Percentiles rank a stretch among this genome's conserved stretches.
Conservation (phyloP, 371 early-diverging fungal genomes). For the Rhizopus stolonifer region DNA sequence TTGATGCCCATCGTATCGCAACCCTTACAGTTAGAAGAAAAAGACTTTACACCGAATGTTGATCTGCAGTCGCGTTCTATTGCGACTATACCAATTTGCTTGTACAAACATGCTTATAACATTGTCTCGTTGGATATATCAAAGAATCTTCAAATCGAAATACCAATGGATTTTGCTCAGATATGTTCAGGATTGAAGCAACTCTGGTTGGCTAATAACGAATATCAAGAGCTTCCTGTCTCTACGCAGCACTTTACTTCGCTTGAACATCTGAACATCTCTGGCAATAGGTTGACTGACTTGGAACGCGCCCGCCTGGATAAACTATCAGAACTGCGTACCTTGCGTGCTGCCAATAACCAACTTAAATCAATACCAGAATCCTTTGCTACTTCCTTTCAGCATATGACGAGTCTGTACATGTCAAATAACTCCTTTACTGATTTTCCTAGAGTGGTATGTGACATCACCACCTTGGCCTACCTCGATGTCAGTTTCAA, state of each 20-base stretch:
- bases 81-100: conserved; percentile 74
- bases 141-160: conserved; percentile 68
- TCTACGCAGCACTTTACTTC: conserved; percentile 58
- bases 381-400: conserved; percentile 55
- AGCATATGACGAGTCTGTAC: conserved; percentile 61
- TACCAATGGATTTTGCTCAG: conserved; percentile 78
- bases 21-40: conserved; percentile 37
- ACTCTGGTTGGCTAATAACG: conserved; percentile 70
- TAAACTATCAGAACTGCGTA: conserved; percentile 56
- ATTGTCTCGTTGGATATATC: conserved; percentile 75
- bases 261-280: conserved; percentile 73
- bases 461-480: conserved; percentile 55
- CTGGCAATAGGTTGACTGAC: conserved; percentile 73
- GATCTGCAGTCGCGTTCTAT: conserved; percentile 69
- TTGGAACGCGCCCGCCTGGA: conserved; percentile 67
- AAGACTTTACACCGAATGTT: conserved; percentile 51
- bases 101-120: conserved; percentile 65
- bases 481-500: conserved; percentile 86
- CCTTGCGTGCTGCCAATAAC: conserved; percentile 76
- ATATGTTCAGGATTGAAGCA: conserved; percentile 64
- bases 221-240: conserved; percentile 60
- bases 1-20: conserved; percentile 68
- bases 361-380: conserved; percentile 65
- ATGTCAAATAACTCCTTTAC: conserved; percentile 80
- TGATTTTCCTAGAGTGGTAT: conserved; percentile 43